Conservation (phyloP, 805 yeast species). For the Lipomyces anomalus region DNA sequence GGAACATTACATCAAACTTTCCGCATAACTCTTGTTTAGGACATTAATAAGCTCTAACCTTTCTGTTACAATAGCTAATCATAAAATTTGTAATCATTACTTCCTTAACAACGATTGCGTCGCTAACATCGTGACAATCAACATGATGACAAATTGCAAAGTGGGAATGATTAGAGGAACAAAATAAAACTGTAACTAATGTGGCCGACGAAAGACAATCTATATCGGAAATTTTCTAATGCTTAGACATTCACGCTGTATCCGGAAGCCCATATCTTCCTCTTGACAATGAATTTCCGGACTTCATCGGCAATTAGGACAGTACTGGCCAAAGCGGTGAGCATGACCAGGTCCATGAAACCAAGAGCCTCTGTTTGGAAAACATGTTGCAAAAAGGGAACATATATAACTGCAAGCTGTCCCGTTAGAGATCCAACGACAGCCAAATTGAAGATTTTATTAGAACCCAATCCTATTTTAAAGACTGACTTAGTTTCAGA, state of each 20-base stretch:
- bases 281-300: slow-evolving; percentile 46
- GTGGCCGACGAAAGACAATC: no score
- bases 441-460: slow-evolving; percentile 89
- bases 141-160: no score
- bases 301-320: slow-evolving; percentile 83
- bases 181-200: no score
- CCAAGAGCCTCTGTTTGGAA: slow-evolving; percentile 92
- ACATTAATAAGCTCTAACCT: no score
- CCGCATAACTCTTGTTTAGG: no score
- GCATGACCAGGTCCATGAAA: slow-evolving; percentile 60
- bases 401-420: slow-evolving; percentile 86
- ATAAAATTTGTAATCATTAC: no score
- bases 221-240: neutral
- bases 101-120: no score
- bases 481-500: slow-evolving; percentile 79
- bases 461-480: slow-evolving; percentile 68
- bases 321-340: slow-evolving; percentile 61
- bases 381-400: slow-evolving; percentile 85
- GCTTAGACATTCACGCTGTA: slow-evolving; percentile 18
- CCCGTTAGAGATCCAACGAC: slow-evolving; percentile 84
- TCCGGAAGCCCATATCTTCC: slow-evolving; percentile 9
- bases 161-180: no score
- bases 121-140: no score
- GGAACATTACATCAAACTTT: slow-evolving; percentile 4
- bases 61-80: no score